phyloP scores from a whole-genome alignment of 352 stramenopile genomes.

The Pythium diclinum region DNA sequence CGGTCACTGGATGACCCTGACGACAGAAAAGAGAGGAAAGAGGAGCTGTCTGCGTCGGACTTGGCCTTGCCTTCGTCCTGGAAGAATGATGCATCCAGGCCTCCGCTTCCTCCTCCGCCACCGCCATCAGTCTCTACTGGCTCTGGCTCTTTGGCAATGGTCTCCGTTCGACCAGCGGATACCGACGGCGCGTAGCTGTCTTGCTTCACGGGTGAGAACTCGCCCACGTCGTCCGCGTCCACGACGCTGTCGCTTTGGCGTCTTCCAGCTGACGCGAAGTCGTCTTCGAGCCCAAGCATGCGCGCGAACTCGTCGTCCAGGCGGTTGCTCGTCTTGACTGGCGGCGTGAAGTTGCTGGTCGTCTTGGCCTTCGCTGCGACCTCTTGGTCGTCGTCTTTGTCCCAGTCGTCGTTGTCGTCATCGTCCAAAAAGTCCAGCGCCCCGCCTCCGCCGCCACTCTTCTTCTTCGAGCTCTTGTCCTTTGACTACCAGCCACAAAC shows the following conservation, averaged over 20 bases:
- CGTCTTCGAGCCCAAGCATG: slow-evolving; percentile 58
- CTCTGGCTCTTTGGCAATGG: neutral
- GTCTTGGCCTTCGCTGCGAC: slow-evolving; percentile 6
- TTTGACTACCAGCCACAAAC: slow-evolving; percentile 22
- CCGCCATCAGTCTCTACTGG: neutral
- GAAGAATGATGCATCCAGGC: slow-evolving; percentile 27
- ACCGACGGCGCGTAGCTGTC: slow-evolving; percentile 1
- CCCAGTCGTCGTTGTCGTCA: slow-evolving; percentile 21
- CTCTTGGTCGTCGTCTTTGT: slow-evolving; percentile 21
- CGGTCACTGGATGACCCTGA: slow-evolving; percentile 12
- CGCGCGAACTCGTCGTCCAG: slow-evolving; percentile 66
- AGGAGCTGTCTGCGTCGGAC: slow-evolving; percentile 2
- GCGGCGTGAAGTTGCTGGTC: slow-evolving; percentile 23
- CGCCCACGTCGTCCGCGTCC: neutral
- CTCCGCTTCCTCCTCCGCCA: neutral
- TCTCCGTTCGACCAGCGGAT: slow-evolving; percentile 2
- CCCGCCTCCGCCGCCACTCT: slow-evolving; percentile 7
- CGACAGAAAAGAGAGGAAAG: slow-evolving; percentile 23
- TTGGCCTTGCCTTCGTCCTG: slow-evolving; percentile 19
- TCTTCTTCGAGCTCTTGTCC: slow-evolving; percentile 50
- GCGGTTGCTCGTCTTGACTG: slow-evolving; percentile 34
- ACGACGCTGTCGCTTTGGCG: neutral
- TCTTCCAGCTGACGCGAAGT: slow-evolving; percentile 15
- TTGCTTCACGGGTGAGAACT: slow-evolving; percentile 9
- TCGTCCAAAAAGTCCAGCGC: slow-evolving; percentile 30